Evolutionary conservation across 208 protist genomes (phyloP), one percentile per base, ranked within the genome.

Genomic region (Sergeia podlipaevii): DNA sequence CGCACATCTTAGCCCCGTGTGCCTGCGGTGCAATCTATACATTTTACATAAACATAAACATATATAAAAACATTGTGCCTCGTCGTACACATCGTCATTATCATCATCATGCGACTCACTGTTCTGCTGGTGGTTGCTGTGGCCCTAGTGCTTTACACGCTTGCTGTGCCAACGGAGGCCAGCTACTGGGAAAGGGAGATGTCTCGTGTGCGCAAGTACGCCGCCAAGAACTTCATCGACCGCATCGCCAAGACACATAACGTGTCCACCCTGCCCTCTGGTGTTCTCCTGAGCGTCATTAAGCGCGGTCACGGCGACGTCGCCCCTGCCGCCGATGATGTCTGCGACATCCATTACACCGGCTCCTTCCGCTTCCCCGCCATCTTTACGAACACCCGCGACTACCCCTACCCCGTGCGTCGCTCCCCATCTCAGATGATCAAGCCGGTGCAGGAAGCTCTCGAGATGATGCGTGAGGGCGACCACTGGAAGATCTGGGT

Each of bases 381-480:
- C 24, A 61, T 80, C 4, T 66, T 91, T 21, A 80, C 92, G 28
- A 76, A 55, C 59, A 86, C 75, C 2, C 78, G 65, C 29, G 29
- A 75, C 18, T 30, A 67, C 13, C 69, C 70, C 11, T 55, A 71
- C 42, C 83, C 91, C n/a, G 55, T 75, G 27, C 54, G 30, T 3
- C 88, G 95, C 30, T 48, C 58, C 10, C 79, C 83, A 3, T 63
- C 46, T 0, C 46, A 84, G 39, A 60, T 95, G 5, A 77, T 89
- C 17, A 48, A 46, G 0, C 85, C 71, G 20, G 74, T 85, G 77
- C 51, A 47, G 23, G 84, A 95, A 60, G 85, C 78, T 34, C 69
- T 95, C 60, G 63, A 88, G 73, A 50, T 86, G n/a, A 95, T 95
- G 88, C 80, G 79, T 17, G 82, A 89, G 52, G 88, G 88, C 0